phyloP scores from a whole-genome alignment of 768 basidiomycete genomes.

The Tricholoma hemisulphureum region DNA sequence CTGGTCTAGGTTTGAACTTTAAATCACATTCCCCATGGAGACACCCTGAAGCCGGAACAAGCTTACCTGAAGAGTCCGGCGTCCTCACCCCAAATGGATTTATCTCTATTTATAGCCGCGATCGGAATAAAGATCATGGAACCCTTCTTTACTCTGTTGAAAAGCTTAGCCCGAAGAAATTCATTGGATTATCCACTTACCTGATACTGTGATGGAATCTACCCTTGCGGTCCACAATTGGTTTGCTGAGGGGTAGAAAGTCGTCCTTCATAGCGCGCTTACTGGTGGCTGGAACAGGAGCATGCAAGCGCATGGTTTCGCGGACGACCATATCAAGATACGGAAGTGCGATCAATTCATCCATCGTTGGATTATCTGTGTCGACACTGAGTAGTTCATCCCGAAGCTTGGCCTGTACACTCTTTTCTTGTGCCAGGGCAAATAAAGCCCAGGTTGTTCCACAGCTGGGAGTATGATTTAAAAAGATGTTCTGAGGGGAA shows the following conservation, averaged over 20 bases:
- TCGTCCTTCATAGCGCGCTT: slow-evolving; percentile 53
- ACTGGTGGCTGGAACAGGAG: slow-evolving; percentile 45
- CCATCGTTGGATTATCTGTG: slow-evolving; percentile 65
- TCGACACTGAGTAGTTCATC: slow-evolving; percentile 52
- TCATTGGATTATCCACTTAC: slow-evolving; percentile 23
- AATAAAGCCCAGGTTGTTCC: slow-evolving; percentile 60
- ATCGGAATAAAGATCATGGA: slow-evolving; percentile 51
- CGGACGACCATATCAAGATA: slow-evolving; percentile 69
- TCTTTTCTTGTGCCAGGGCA: slow-evolving; percentile 46
- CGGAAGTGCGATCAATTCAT: slow-evolving; percentile 60
- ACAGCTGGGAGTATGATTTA: slow-evolving; percentile 25
- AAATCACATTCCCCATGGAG: neutral
- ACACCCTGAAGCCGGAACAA: slow-evolving; percentile 29
- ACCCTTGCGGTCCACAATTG: slow-evolving; percentile 45
- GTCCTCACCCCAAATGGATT: slow-evolving; percentile 62
- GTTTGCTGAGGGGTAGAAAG: slow-evolving; percentile 46
- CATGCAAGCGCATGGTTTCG: slow-evolving; percentile 56
- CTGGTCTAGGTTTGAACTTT: slow-evolving; percentile 44
- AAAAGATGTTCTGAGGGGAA: neutral
- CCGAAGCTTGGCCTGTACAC: slow-evolving; percentile 54
- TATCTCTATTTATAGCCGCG: slow-evolving; percentile 48
- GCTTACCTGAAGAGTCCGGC: slow-evolving; percentile 58
- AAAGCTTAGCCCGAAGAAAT: neutral
- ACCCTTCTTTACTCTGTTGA: slow-evolving; percentile 39
- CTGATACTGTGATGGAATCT: slow-evolving; percentile 36